Base-by-base conservation (phyloP, 805 yeast genomes). In the Zygoascus ofunaensis region DNA sequence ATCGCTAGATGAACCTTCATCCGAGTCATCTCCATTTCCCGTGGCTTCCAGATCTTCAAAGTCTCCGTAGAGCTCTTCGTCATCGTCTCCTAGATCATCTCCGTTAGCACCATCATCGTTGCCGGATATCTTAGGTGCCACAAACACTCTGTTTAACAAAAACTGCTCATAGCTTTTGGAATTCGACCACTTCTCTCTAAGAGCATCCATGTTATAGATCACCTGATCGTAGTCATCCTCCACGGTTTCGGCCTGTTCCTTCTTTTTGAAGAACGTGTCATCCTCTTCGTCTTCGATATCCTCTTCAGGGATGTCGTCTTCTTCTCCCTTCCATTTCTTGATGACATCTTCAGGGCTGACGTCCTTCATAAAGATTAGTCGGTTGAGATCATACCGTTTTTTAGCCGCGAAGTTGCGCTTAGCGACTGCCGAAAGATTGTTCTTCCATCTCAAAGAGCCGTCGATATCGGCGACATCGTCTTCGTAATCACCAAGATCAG, bases 291-390 rank as follows among this genome's bases (percentile, higher is more conserved):
- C 52, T 22, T 52, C 58, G 4, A 41, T 49, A 18, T 55, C 55
- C 23, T 55, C 61, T 23, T 55, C 59, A 10, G 49, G 56, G 3
- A 40, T 52, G 4, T 45, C 48, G 21, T 48, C 51, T 2, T 48
- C 51, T 7, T 55, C 54, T 35, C 58, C 58, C 20, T 40, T 48
- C 60, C 64, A 62, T 21, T 57, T 43, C 41, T 44, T 45, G 22
- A 64, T 49, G 12, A 61, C 63, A 4, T 62, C 64, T 5, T 65
- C 69, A 0, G 97, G 89, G 10, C 78, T 76, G 35, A 87, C 70
- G 53, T 85, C 82, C 46, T 81, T 79, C 76, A 83, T 72, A 61
- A 92, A 90, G 3, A 92, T 67, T 45, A 90, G 66, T 57, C 83
- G 85, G 54, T 81, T 79, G 49, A 90, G 76, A 61, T 90, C 85